These are phyloP conservation scores for Psilocybe cubensis DNA, from an alignment of 768 basidiomycete genomes.

Conservation along the genomic window DNA sequence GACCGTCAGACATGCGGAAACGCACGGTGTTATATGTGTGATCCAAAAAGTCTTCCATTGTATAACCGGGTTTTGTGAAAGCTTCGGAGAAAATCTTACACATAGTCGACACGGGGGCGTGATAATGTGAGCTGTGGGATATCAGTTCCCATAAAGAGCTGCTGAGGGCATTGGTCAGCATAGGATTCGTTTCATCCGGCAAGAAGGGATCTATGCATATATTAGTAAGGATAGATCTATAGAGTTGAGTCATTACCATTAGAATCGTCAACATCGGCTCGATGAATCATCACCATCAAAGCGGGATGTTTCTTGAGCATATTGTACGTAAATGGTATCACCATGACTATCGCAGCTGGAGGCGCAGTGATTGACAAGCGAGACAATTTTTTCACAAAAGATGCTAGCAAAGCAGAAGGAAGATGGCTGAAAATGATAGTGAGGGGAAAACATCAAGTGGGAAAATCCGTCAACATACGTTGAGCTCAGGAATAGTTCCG, in stretches of 20 bases:
- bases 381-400: conserved; percentile 91
- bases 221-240: background rate
- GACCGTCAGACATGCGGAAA: conserved; percentile 1
- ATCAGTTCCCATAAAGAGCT: conserved; percentile 94
- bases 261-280: conserved; percentile 42
- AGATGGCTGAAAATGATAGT: conserved; percentile 58
- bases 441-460: background rate
- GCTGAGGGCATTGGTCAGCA: conserved; percentile 76
- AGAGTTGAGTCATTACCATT: conserved; percentile 31
- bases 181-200: conserved; percentile 67
- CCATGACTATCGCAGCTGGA: conserved; percentile 87
- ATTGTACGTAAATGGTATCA: conserved; percentile 94
- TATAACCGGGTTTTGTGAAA: conserved; percentile 92
- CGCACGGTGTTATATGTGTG: conserved; percentile 85
- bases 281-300: conserved; percentile 93
- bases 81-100: conserved; percentile 86
- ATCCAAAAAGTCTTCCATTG: conserved; percentile 95
- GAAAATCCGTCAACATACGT: conserved; percentile 56
- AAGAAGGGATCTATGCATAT: conserved; percentile 64
- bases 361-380: conserved; percentile 84
- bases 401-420: conserved; percentile 88
- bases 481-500: conserved; percentile 89
- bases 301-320: conserved; percentile 90
- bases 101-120: conserved; percentile 84
- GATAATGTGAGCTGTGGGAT: conserved; percentile 81